These are phyloP conservation scores for Phytophthora brassicae DNA, from an alignment of 352 stramenopile genomes.

Conservation along the genomic window DNA sequence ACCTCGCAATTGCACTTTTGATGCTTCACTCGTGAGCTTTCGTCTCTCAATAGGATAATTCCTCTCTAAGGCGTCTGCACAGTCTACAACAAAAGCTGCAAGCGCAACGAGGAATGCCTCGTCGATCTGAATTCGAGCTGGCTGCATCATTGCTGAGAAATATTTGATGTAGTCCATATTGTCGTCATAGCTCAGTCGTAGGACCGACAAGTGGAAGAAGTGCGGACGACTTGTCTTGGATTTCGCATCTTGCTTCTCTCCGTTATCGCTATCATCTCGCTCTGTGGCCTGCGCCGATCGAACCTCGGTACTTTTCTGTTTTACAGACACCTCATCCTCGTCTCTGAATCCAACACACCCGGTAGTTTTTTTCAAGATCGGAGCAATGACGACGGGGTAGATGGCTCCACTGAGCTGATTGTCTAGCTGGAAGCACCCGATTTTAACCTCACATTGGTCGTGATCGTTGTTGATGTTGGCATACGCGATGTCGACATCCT, in stretches of 20 bases:
- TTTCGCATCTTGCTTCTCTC: conserved; percentile 24
- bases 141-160: conserved; percentile 81
- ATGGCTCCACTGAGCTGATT: conserved; percentile 76
- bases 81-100: conserved; percentile 32
- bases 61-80: conserved; percentile 8
- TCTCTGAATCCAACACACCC: conserved; percentile 28
- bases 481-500: conserved; percentile 69
- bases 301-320: conserved; percentile 34
- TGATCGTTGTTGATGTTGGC: conserved; percentile 70
- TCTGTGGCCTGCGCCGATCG: conserved; percentile 26
- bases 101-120: conserved; percentile 34
- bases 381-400: conserved; percentile 84
- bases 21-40: conserved; percentile 29
- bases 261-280: conserved; percentile 8
- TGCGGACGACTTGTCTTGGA: conserved; percentile 20
- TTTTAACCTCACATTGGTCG: conserved; percentile 82
- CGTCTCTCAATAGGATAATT: conserved; percentile 28
- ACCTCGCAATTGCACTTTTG: conserved; percentile 16
- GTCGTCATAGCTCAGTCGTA: conserved; percentile 77
- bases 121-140: conserved; percentile 37
- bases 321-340: conserved; percentile 18
- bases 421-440: conserved; percentile 82
- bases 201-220: conserved; percentile 80
- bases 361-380: conserved; percentile 46
- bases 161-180: conserved; percentile 90